Evolutionary conservation across 345 rosid genomes (phyloP).

Genomic region (Sisymbrium altissimum): DNA sequence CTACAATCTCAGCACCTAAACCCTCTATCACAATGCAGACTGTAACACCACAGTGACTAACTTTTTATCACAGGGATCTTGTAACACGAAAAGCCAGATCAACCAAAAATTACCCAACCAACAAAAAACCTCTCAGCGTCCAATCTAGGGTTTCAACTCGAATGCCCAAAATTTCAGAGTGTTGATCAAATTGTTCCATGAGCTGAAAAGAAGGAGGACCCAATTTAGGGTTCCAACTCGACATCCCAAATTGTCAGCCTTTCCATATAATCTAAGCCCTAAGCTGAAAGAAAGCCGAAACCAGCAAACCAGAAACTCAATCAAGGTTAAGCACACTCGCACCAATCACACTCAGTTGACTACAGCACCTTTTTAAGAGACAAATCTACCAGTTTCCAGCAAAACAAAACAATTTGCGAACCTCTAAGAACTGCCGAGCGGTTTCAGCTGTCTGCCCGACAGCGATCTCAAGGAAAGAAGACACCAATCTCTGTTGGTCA

Average conservation of each 20-base stretch:
- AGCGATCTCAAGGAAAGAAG: constrained; percentile 97
- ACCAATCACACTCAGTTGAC: neutral
- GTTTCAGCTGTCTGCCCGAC: constrained; percentile 89
- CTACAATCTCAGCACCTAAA: constrained; percentile 11
- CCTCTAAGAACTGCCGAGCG: constrained; percentile 89
- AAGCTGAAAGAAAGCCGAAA: neutral
- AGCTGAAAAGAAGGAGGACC: neutral
- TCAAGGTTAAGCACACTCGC: constrained; percentile 22
- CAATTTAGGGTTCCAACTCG: constrained; percentile 26
- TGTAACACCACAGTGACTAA: neutral
- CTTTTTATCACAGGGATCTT: constrained; percentile 7
- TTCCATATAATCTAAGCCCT: constrained; percentile 1
- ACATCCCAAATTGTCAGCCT: neutral
- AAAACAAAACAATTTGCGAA: constrained; percentile 14
- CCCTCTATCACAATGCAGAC: constrained; percentile 6
- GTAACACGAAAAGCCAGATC: neutral
- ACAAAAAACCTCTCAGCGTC: neutral
- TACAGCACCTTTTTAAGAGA: neutral
- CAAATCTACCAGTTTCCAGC: constrained; percentile 23
- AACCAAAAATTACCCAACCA: neutral
- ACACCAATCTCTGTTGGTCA: constrained; percentile 71
- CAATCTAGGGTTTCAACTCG: neutral
- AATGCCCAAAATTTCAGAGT: neutral
- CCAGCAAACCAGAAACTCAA: neutral
- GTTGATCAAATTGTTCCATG: neutral